Conservation (phyloP, 2,329 filamentous ascomycete species). For the Mycosphaerella sp. region DNA sequence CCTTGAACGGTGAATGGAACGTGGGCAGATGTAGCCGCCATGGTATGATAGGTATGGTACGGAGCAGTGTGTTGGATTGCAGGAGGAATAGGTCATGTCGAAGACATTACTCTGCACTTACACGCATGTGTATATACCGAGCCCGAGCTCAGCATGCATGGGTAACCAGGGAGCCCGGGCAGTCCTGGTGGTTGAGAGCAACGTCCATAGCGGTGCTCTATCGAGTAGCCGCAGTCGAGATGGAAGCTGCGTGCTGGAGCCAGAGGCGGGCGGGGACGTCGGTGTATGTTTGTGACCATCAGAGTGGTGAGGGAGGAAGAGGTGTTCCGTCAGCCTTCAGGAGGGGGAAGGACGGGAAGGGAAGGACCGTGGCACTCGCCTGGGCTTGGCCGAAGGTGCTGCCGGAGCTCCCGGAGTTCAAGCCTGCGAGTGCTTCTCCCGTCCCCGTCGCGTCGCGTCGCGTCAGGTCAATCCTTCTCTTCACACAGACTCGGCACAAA, state of each 20-base stretch:
- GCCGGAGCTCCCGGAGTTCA: too few species aligned
- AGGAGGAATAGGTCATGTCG: too few species aligned
- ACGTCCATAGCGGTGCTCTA: not conserved
- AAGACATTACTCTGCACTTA: not conserved
- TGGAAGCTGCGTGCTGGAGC: too few species aligned
- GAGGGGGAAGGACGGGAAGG: not conserved
- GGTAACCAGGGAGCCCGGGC: too few species aligned
- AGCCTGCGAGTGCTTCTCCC: too few species aligned
- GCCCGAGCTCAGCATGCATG: not conserved
- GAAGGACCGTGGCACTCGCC: not conserved
- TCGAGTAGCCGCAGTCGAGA: not conserved
- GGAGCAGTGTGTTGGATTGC: not conserved
- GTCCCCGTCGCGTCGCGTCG: not conserved
- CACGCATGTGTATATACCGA: not conserved
- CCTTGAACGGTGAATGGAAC: conserved; percentile 38
- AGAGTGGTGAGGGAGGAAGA: not conserved
- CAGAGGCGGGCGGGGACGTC: too few species aligned
- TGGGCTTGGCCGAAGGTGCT: not conserved
- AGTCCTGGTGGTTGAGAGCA: too few species aligned
- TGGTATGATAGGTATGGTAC: conserved; percentile 16
- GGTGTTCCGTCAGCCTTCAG: not conserved
- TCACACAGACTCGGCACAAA: not conserved
- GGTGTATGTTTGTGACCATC: not conserved
- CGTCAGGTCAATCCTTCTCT: too few species aligned
- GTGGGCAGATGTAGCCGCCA: conserved; percentile 22